Conservation (phyloP, 2,329 filamentous ascomycete species). For the Periconia macrospinosa region DNA sequence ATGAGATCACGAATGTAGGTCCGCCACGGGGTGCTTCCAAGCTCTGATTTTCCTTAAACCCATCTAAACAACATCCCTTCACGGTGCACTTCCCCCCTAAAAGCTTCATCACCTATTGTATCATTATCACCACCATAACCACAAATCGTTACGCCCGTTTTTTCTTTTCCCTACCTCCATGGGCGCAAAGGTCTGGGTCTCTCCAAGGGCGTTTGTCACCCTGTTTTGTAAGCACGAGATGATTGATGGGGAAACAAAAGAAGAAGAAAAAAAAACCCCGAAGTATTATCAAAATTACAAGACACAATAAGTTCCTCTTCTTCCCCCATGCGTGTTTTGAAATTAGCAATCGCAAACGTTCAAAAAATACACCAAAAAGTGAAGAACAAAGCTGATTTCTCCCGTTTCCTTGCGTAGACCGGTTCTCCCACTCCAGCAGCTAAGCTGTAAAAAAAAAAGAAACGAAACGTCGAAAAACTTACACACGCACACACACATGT, state of each 20-base stretch:
- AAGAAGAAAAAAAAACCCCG: neutral
- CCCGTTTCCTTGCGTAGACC: constrained; percentile 6
- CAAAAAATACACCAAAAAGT: constrained; percentile 2
- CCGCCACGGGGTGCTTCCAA: constrained; percentile 59
- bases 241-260: neutral
- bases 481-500: too few relatives aligned
- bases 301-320: neutral
- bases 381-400: constrained; percentile 11
- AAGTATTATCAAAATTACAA: neutral
- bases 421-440: constrained; percentile 18
- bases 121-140: neutral
- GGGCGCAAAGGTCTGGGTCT: neutral
- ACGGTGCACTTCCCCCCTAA: neutral
- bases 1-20: constrained; percentile 80
- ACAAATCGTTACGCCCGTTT: neutral
- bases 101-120: neutral
- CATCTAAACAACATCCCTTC: neutral
- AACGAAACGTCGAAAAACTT: too few relatives aligned
- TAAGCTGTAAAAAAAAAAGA: constrained; percentile 16
- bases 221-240: neutral
- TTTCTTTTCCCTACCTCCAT: neutral
- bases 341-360: neutral
- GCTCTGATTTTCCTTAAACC: constrained; percentile 31
- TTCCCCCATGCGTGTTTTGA: neutral
- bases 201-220: neutral